These are phyloP conservation scores for Melampsora larici-populina DNA, from an alignment of 1,284 basidiomycete genomes.

Conservation along the genomic window DNA sequence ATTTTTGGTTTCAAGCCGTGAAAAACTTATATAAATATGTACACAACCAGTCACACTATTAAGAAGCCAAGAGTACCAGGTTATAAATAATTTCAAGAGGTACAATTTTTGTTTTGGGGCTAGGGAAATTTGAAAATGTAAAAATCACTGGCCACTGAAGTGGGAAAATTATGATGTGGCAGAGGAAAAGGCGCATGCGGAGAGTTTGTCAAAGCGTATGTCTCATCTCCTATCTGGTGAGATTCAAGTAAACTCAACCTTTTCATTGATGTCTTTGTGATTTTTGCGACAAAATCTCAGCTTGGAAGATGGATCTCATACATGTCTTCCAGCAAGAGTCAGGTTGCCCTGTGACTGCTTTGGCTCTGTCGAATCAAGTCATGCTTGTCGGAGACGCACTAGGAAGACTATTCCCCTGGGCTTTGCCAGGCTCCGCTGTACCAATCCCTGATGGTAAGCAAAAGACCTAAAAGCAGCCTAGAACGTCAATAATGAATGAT, in stretches of 20 bases:
- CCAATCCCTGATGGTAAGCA: conserved; percentile 45
- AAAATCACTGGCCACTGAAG: conserved; percentile 51
- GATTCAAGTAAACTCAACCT: conserved; percentile 1
- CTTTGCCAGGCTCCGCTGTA: conserved; percentile 49
- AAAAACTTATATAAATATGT: no score
- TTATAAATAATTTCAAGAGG: no score
- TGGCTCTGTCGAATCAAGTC: conserved; percentile 15
- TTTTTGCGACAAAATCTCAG: background rate
- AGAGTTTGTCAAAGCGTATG: conserved; percentile 25
- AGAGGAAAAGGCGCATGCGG: conserved; percentile 47
- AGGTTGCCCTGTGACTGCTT: background rate
- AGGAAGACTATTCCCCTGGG: conserved; percentile 50
- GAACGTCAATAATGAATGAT: background rate
- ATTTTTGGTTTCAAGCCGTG: no score
- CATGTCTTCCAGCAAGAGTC: conserved; percentile 14
- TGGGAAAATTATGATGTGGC: conserved; percentile 50
- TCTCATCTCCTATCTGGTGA: conserved; percentile 6
- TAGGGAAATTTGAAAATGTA: no score
- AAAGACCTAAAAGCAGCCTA: background rate
- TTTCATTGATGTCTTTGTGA: conserved; percentile 19
- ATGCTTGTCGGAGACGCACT: conserved; percentile 49
- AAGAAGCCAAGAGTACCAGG: no score
- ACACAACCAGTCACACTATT: no score
- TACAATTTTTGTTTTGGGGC: no score
- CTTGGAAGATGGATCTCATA: conserved; percentile 40